Evolutionary conservation across 2,329 filamentous ascomycete species (phyloP).

Genomic region (Exophiala xenobiotica): DNA sequence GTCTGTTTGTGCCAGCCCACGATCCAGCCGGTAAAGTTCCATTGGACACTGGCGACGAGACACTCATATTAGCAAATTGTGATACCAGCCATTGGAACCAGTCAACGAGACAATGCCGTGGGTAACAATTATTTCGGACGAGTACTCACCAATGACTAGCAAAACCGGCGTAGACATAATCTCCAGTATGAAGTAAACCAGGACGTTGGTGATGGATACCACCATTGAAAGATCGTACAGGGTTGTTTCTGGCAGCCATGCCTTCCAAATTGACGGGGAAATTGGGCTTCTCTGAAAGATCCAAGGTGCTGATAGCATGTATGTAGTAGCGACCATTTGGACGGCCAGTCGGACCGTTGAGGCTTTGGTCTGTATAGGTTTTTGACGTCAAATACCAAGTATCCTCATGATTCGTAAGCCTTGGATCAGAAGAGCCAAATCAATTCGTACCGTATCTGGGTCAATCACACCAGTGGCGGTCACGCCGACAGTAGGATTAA

Average conservation of each 20-base stretch:
- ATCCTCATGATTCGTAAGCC: slow-evolving; percentile 32
- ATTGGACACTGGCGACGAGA: slow-evolving; percentile 43
- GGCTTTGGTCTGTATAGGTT: slow-evolving; percentile 48
- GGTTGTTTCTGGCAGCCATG: slow-evolving; percentile 47
- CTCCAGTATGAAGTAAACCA: slow-evolving; percentile 47
- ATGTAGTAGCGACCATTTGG: slow-evolving; percentile 43
- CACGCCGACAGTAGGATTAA: slow-evolving; percentile 50
- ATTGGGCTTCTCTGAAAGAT: slow-evolving; percentile 40
- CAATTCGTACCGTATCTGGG: slow-evolving; percentile 38
- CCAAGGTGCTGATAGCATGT: slow-evolving; percentile 42
- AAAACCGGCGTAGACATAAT: slow-evolving; percentile 54
- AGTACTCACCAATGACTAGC: slow-evolving; percentile 50
- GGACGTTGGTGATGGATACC: slow-evolving; percentile 56
- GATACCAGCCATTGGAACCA: too few relatives aligned
- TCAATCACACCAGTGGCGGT: slow-evolving; percentile 55
- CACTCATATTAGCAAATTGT: background rate
- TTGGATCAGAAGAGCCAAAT: background rate
- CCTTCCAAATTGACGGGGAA: slow-evolving; percentile 54
- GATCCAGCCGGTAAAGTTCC: slow-evolving; percentile 57
- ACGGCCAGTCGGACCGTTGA: slow-evolving; percentile 33
- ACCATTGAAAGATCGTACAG: slow-evolving; percentile 51
- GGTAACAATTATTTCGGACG: too few relatives aligned
- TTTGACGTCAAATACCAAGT: slow-evolving; percentile 53
- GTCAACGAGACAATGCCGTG: too few relatives aligned
- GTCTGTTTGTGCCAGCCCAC: slow-evolving; percentile 45